Conservation (phyloP, 75 land plant genomes). For the Pseudotsuga menziesii region DNA sequence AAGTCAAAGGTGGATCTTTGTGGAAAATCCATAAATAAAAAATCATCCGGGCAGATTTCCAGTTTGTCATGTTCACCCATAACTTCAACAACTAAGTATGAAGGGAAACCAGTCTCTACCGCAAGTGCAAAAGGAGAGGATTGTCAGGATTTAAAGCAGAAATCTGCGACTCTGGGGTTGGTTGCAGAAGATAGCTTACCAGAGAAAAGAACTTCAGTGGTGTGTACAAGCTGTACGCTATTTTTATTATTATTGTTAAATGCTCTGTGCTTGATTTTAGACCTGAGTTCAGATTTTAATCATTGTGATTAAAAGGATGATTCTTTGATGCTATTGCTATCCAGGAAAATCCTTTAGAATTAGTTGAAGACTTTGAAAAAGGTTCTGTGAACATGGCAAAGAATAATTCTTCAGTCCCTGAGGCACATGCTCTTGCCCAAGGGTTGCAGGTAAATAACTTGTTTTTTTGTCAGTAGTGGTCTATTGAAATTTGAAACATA, state of each 20-base stretch:
- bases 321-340: not conserved
- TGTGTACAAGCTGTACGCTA: not conserved
- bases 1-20: not conserved
- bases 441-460: slow-evolving; percentile 66
- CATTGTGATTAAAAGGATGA: not conserved
- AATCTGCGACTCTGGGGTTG: not conserved
- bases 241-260: not conserved
- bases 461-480: not conserved
- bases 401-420: slow-evolving; percentile 55
- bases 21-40: not conserved
- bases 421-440: slow-evolving; percentile 60
- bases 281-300: slow-evolving; percentile 1
- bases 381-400: slow-evolving; percentile 23
- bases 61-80: not conserved
- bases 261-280: not conserved
- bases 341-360: slow-evolving; percentile 27
- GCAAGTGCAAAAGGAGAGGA: not conserved
- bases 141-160: not conserved
- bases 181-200: not conserved
- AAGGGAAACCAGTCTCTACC: not conserved
- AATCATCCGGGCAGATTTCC: not conserved
- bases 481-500: not conserved
- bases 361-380: slow-evolving; percentile 29
- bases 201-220: slow-evolving; percentile 1
- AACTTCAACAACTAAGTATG: slow-evolving; percentile 1